Evolutionary conservation across 2,329 filamentous ascomycete genomes (phyloP), one percentile per base, ranked within the genome.

Genomic region (Trichophyton equinum): DNA sequence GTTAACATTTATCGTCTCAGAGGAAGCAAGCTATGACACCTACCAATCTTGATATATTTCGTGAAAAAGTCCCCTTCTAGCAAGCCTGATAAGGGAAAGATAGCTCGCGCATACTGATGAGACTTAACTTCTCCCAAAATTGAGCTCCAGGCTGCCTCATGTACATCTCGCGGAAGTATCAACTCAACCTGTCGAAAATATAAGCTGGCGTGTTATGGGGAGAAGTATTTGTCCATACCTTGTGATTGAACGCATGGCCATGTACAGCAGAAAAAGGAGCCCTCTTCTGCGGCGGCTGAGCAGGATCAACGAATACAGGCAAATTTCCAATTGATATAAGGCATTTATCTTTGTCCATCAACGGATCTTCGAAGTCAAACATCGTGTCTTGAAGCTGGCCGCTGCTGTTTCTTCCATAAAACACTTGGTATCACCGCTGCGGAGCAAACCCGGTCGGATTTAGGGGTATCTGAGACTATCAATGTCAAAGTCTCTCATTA

Each of bases 11-110:
- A 11, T 4, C 38, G 11, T 25, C 13, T 33, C 33, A 36, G 25
- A 27, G 2, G 9, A 46, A 33, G 22, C 9, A 18, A 27, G n/a
- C 30, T 30, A 63, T 25, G 11, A 55, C 9, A 60, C 70, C 22
- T 75, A 88, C 88, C 88, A 62, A 80, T 81, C 72, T 95, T 95
- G 66, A 97, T 85, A 70, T 95, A 91, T 49, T 85, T 79, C n/a
- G 82, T 86, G 68, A 96, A 91, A 68, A 96, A 95, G 0, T 85
- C 82, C 0, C 83, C 82, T 38, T 87, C 80, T 0, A 97, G 71
- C 4, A 97, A 70, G 62, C 89, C 84, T 7, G 80, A 80, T 8
- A 96, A 78, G 2, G 83, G 82, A 81, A 95, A 85, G 65, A 83
- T 82, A 1, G 95, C 83, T 62, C 83, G 81, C 36, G 82, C 82